These are phyloP conservation scores for Colletotrichum plurivorum DNA, from an alignment of 2,329 filamentous ascomycete genomes.

Conservation along the genomic window DNA sequence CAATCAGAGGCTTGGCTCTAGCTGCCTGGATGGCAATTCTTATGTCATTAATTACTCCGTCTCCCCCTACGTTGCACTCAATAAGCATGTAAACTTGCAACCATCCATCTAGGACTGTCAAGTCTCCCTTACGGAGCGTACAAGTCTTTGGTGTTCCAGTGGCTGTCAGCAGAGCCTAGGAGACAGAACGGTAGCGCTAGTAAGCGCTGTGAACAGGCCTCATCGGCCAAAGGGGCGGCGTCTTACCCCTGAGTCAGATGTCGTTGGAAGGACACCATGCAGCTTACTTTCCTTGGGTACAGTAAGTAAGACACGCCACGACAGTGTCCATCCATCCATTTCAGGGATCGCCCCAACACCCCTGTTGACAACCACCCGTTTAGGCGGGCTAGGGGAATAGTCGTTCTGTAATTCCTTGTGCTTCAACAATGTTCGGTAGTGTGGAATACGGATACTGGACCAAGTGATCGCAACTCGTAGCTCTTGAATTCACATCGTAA, in stretches of 20 bases:
- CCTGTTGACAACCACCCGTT: background rate
- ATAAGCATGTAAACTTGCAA: too few species aligned
- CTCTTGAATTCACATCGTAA: too few species aligned
- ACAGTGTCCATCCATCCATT: conserved; percentile 6
- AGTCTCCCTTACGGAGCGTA: too few species aligned
- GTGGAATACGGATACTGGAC: too few species aligned
- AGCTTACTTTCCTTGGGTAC: conserved; percentile 34
- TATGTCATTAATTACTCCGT: too few species aligned
- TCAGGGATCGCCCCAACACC: background rate
- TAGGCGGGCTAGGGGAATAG: background rate
- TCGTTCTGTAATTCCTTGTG: too few species aligned
- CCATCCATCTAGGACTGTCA: too few species aligned
- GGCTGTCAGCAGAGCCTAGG: background rate
- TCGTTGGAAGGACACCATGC: conserved; percentile 37
- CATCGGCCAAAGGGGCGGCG: background rate
- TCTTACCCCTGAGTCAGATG: background rate
- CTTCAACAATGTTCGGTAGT: too few species aligned
- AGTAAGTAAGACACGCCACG: background rate
- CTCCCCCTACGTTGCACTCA: too few species aligned
- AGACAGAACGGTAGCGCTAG: background rate
- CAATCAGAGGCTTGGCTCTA: too few species aligned
- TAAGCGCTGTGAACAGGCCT: background rate
- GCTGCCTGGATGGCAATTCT: too few species aligned
- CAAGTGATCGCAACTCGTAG: too few species aligned
- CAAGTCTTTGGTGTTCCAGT: background rate